Conservation (phyloP, 768 basidiomycete genomes). For the Sutorius australiensis region DNA sequence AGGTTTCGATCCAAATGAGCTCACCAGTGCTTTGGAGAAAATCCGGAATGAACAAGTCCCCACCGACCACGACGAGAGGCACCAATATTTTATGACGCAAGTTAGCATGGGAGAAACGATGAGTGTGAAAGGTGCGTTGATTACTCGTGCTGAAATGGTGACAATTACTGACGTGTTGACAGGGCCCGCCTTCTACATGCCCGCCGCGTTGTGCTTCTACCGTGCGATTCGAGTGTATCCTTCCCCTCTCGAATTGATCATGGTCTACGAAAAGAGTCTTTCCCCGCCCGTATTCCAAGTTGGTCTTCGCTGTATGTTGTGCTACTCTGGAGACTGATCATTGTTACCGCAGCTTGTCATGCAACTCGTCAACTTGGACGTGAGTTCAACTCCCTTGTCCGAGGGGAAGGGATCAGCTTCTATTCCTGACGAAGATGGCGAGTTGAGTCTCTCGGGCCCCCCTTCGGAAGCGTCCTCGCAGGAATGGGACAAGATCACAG, state of each 20-base stretch:
- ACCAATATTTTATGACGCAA: constrained; percentile 88
- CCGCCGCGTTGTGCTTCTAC: constrained; percentile 88
- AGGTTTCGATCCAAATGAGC: constrained; percentile 45
- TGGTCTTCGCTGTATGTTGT: constrained; percentile 9
- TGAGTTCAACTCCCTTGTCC: constrained; percentile 60
- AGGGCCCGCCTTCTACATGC: constrained; percentile 78
- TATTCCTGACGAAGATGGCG: constrained; percentile 46
- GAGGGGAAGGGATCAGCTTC: constrained; percentile 23
- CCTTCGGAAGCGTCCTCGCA: constrained; percentile 87
- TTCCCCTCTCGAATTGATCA: constrained; percentile 87
- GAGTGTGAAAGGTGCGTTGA: constrained; percentile 56
- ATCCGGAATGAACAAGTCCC: constrained; percentile 71
- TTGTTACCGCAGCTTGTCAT: constrained; percentile 52
- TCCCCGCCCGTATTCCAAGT: constrained; percentile 80
- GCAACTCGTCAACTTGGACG: constrained; percentile 85
- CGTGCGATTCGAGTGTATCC: constrained; percentile 93
- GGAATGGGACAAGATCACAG: constrained; percentile 87
- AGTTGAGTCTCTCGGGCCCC: constrained; percentile 62
- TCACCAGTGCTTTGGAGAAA: constrained; percentile 60
- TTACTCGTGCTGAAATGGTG: background rate
- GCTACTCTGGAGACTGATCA: constrained; percentile 5
- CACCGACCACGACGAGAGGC: constrained; percentile 67
- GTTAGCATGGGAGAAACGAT: constrained; percentile 86
- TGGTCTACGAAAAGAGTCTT: constrained; percentile 91
- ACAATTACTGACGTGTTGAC: constrained; percentile 3